Evolutionary conservation across 1,284 basidiomycete genomes (phyloP).

Genomic region (Coniferiporia sulphurascens): DNA sequence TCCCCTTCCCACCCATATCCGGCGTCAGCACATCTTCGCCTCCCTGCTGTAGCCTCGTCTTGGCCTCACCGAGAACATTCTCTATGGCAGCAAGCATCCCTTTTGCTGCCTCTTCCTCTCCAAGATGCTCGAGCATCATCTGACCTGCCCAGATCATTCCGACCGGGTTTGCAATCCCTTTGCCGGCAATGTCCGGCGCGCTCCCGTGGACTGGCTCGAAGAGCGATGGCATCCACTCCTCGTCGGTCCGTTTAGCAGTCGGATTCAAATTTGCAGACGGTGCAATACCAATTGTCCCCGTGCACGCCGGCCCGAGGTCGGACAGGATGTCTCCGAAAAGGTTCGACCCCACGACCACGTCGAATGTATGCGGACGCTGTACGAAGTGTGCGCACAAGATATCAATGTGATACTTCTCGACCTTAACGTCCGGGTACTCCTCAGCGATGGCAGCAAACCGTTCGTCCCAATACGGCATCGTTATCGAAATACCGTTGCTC

Average conservation of each 20-base stretch:
- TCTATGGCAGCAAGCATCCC: slow-evolving; percentile 49
- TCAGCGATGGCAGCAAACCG: slow-evolving; percentile 44
- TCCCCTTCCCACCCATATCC: slow-evolving; percentile 19
- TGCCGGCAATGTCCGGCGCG: slow-evolving; percentile 72
- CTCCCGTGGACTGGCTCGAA: slow-evolving; percentile 57
- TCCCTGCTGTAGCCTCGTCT: slow-evolving; percentile 10
- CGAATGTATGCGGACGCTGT: slow-evolving; percentile 44
- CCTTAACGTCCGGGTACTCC: slow-evolving; percentile 46
- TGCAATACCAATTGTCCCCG: slow-evolving; percentile 55
- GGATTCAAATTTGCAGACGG: slow-evolving; percentile 54
- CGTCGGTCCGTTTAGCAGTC: slow-evolving; percentile 26
- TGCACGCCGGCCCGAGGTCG: slow-evolving; percentile 50
- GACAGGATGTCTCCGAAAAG: slow-evolving; percentile 53
- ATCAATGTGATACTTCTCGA: slow-evolving; percentile 52
- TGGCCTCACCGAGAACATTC: slow-evolving; percentile 26
- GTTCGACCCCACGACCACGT: slow-evolving; percentile 51
- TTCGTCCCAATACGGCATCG: slow-evolving; percentile 46
- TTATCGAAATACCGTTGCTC: slow-evolving; percentile 43
- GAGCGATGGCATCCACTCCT: slow-evolving; percentile 37
- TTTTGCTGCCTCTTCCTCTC: slow-evolving; percentile 44
- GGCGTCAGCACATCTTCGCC: slow-evolving; percentile 15
- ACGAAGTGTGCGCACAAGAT: slow-evolving; percentile 45
- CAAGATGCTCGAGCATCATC: slow-evolving; percentile 52
- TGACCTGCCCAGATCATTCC: slow-evolving; percentile 60
- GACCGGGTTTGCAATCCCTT: slow-evolving; percentile 72